Percentiles rank a stretch among this genome's conserved stretches.
Conservation (phyloP, 371 early-diverging fungal species). For the Coemansia sp. region DNA sequence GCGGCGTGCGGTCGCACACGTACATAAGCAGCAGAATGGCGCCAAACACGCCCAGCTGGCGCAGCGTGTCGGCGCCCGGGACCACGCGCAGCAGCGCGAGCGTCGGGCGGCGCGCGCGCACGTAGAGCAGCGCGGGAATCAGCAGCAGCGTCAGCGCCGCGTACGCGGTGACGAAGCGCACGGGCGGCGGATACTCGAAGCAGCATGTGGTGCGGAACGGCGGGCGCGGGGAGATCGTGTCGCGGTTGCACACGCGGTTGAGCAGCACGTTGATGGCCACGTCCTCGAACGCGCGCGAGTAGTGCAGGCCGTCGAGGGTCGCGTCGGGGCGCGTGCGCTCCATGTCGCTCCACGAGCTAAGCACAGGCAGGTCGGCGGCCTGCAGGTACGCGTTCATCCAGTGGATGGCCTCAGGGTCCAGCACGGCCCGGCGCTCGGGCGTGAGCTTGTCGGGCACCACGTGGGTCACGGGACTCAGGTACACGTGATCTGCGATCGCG, state of each 20-base stretch:
- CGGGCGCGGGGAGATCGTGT: constrained; percentile 51
- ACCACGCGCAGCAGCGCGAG: constrained; percentile 33
- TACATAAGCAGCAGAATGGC: constrained; percentile 60
- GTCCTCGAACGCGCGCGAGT: constrained; percentile 50
- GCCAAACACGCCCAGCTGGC: constrained; percentile 56
- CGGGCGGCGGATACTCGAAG: constrained; percentile 57
- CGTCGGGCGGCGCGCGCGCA: constrained; percentile 25
- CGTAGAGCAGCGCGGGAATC: constrained; percentile 53
- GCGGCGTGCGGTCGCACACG: constrained; percentile 65
- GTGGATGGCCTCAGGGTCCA: constrained; percentile 53
- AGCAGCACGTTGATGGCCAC: constrained; percentile 60
- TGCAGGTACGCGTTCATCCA: constrained; percentile 60
- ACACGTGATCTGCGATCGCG: constrained; percentile 26
- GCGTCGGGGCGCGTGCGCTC: constrained; percentile 40
- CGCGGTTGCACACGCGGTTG: constrained; percentile 64
- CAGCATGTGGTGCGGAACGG: constrained; percentile 65
- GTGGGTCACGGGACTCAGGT: constrained; percentile 48
- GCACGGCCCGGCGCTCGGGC: constrained; percentile 48
- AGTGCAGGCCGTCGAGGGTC: constrained; percentile 68
- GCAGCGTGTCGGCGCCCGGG: constrained; percentile 50
- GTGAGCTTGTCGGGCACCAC: constrained; percentile 51
- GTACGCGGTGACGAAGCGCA: constrained; percentile 52
- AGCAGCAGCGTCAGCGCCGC: constrained; percentile 52
- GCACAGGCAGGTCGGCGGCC: constrained; percentile 49
- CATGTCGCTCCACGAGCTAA: constrained; percentile 59